Conservation (phyloP, 1,284 basidiomycete genomes). For the Microbotryum violaceum region DNA sequence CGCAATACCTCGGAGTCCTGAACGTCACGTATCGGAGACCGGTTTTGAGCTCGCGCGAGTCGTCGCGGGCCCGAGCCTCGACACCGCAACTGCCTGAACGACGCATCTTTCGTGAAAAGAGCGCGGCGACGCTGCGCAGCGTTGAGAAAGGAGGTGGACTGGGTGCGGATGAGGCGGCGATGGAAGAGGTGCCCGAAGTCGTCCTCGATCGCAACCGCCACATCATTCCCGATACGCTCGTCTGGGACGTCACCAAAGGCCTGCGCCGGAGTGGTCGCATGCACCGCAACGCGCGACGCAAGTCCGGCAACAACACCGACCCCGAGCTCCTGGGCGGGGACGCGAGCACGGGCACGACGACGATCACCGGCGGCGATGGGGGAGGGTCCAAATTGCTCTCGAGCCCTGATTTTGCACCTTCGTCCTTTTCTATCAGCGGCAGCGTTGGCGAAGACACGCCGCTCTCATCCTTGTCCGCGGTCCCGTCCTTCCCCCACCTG, state of each 20-base stretch:
- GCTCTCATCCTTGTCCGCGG: slow-evolving; percentile 6
- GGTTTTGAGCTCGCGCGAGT: slow-evolving; percentile 8
- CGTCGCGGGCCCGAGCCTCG: slow-evolving; percentile 2
- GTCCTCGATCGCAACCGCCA: slow-evolving; percentile 86
- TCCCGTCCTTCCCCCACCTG: slow-evolving; percentile 11
- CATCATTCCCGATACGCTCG: slow-evolving; percentile 89
- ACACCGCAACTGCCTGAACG: not conserved
- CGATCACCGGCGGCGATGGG: not conserved
- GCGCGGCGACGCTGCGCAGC: slow-evolving; percentile 8
- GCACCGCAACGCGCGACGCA: not conserved
- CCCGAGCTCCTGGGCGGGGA: slow-evolving; percentile 1
- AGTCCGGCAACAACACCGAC: not conserved
- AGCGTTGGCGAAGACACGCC: slow-evolving; percentile 13
- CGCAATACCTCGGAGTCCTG: slow-evolving; percentile 95
- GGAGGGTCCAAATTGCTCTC: slow-evolving; percentile 19
- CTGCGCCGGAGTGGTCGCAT: slow-evolving; percentile 12
- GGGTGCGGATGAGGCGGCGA: slow-evolving; percentile 6
- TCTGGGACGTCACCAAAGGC: slow-evolving; percentile 37
- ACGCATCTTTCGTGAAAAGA: not conserved
- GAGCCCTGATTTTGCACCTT: slow-evolving; percentile 25
- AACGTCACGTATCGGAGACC: slow-evolving; percentile 76
- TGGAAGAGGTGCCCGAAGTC: slow-evolving; percentile 54
- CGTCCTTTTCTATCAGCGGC: slow-evolving; percentile 23
- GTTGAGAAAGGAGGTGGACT: not conserved
- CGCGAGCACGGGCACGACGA: slow-evolving; percentile 16